Base-by-base conservation (phyloP, 2,329 filamentous ascomycete genomes). In the Xylariaceae sp. region DNA sequence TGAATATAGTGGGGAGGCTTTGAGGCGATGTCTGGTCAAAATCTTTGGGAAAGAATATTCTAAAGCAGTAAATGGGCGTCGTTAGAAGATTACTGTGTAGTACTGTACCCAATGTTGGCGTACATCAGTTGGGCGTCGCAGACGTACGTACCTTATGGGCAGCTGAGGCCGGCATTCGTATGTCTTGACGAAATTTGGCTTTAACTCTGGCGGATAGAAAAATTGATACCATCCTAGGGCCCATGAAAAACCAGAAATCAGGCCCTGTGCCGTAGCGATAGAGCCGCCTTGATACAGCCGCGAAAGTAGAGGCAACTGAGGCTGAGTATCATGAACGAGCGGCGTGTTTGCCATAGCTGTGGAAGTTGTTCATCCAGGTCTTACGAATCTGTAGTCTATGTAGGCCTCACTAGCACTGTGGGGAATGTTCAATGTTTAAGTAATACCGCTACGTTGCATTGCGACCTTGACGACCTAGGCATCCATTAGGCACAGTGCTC, bases 1-100 rank as follows among this genome's bases (percentile, higher is more conserved):
- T 72, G 43, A 80, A 71, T 31, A 79, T 69, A 5, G 78, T 69
- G 3, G 78, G 76, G 3, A 71, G 64, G 3, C 58, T 47, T 26
- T 65, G 53, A n/a, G 67, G 60, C 2, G 64, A 64, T 4, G 63
- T 60, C 43, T 62, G 61, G 33, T 74, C 66, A 51, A 70, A 69
- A 12, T 58, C 59, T 24, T 60, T 64, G 7, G 75, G 74, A 23
- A 73, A 67, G 62, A 75, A 77, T n/a, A 77, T 67, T 5, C 69
- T 71, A 16, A 12, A 17, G 17, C 8, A 28, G 16, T 7, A 2
- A 31, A 40, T 23, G 14, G 19, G 9, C 26, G 28, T 26, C 34
- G 26, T n/a, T 17, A 26, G 36, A 46, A 28, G 24, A 44, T 4
- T 16, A 19, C 17, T n/a, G n/a, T n/a, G n/a, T n/a, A n/a, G n/a